Percentiles rank a stretch among this genome's conserved stretches.
phyloP scores from a whole-genome alignment of 495 filamentous ascomycete genomes.

The Diplogelasinospora grovesii region DNA sequence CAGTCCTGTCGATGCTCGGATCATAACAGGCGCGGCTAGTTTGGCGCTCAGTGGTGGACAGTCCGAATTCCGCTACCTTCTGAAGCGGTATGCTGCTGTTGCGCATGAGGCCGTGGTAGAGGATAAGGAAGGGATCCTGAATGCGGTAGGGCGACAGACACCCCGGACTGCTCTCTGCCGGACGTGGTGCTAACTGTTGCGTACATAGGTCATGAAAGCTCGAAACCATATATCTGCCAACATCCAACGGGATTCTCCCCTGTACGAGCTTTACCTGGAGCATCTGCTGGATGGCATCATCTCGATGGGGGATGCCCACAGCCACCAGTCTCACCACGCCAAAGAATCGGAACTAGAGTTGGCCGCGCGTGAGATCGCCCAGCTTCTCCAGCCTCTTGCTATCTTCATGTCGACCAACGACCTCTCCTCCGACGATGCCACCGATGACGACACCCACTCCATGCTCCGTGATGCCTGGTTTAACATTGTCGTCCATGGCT shows the following conservation, averaged over 20 bases:
- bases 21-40: slow-evolving; percentile 71
- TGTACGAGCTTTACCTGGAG: slow-evolving; percentile 71
- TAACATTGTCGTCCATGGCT: slow-evolving; percentile 90
- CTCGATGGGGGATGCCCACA: slow-evolving; percentile 72
- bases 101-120: slow-evolving; percentile 64
- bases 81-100: slow-evolving; percentile 73
- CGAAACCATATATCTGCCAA: slow-evolving; percentile 67
- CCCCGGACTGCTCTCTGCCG: slow-evolving; percentile 17
- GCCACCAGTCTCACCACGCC: slow-evolving; percentile 46
- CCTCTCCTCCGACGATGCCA: slow-evolving; percentile 28
- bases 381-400: slow-evolving; percentile 76
- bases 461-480: slow-evolving; percentile 93
- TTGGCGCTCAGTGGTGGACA: slow-evolving; percentile 69
- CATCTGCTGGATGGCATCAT: slow-evolving; percentile 84
- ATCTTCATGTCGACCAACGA: slow-evolving; percentile 58
- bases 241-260: slow-evolving; percentile 56
- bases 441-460: slow-evolving; percentile 56
- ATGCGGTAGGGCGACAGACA: slow-evolving; percentile 65
- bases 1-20: slow-evolving; percentile 66
- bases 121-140: slow-evolving; percentile 50
- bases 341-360: slow-evolving; percentile 68
- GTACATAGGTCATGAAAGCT: slow-evolving; percentile 63
- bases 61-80: slow-evolving; percentile 72
- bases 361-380: slow-evolving; percentile 73
- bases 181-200: slow-evolving; percentile 11